phyloP scores from a whole-genome alignment of 805 yeast genomes.

The Yamadazyma olivae region DNA sequence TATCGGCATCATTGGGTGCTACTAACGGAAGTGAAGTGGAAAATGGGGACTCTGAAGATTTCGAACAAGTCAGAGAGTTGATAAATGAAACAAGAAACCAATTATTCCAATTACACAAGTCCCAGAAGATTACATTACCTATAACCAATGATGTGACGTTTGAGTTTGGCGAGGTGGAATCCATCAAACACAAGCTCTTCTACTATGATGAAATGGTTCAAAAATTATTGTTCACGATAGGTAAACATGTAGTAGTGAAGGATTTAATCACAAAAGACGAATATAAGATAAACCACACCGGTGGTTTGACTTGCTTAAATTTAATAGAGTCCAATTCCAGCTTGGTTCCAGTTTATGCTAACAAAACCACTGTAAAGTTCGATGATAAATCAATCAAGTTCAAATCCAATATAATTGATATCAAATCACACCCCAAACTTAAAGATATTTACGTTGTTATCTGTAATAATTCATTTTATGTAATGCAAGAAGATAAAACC shows the following conservation, averaged over 20 bases:
- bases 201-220: conserved; percentile 9
- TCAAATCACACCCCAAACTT: conserved; percentile 33
- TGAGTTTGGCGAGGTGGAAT: neutral
- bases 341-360: conserved; percentile 18
- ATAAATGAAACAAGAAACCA: conserved; percentile 27
- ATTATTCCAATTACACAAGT: conserved; percentile 35
- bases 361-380: conserved; percentile 14
- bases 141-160: conserved; percentile 14
- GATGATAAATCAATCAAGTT: conserved; percentile 6
- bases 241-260: conserved; percentile 5
- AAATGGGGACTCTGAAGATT: conserved; percentile 4
- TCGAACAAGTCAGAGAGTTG: conserved; percentile 18
- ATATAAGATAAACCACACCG: conserved; percentile 14
- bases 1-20: conserved; percentile 40
- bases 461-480: conserved; percentile 19
- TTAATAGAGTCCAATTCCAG: conserved; percentile 10
- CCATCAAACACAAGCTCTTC: conserved; percentile 3
- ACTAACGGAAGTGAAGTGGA: conserved; percentile 14
- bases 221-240: conserved; percentile 8
- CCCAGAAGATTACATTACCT: conserved; percentile 23
- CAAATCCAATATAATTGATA: conserved; percentile 14
- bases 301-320: conserved; percentile 13
- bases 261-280: conserved; percentile 9
- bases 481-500: conserved; percentile 4
- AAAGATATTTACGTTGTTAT: conserved; percentile 24